phyloP scores from a whole-genome alignment of 2,329 filamentous ascomycete species.

The Sporothrix mexicana region DNA sequence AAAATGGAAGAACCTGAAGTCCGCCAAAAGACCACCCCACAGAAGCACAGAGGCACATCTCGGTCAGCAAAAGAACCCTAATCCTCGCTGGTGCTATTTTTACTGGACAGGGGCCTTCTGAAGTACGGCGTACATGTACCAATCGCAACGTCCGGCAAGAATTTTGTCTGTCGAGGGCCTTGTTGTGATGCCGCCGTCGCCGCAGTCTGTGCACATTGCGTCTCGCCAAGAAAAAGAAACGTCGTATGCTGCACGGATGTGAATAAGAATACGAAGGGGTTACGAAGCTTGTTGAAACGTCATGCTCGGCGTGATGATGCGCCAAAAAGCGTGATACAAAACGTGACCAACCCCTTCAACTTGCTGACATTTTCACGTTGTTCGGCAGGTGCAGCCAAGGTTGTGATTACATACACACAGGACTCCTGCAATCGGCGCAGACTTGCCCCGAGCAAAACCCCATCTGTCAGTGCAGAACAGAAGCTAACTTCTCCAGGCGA shows the following conservation, averaged over 20 bases:
- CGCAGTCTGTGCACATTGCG: background rate
- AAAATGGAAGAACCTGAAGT: background rate
- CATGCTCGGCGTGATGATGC: background rate
- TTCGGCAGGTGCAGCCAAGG: background rate
- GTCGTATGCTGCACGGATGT: background rate
- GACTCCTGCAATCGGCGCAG: background rate
- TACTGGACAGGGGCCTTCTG: background rate
- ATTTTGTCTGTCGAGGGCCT: background rate
- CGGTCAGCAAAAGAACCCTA: background rate
- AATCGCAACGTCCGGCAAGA: background rate
- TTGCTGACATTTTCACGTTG: background rate
- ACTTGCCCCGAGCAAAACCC: background rate
- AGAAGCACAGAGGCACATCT: conserved; percentile 1
- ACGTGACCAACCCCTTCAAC: background rate
- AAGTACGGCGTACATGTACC: no score
- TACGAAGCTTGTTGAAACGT: background rate
- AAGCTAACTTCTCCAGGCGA: conserved; percentile 2
- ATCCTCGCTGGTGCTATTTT: background rate
- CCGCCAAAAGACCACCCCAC: background rate
- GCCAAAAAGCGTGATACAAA: background rate
- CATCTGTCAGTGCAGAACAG: background rate
- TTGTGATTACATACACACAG: conserved; percentile 7
- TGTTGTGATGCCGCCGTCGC: conserved; percentile 6
- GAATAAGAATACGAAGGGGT: background rate
- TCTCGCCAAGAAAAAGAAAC: background rate